Evolutionary conservation across 345 rosid genomes (phyloP).

Genomic region (Gossypium herbaceum): DNA sequence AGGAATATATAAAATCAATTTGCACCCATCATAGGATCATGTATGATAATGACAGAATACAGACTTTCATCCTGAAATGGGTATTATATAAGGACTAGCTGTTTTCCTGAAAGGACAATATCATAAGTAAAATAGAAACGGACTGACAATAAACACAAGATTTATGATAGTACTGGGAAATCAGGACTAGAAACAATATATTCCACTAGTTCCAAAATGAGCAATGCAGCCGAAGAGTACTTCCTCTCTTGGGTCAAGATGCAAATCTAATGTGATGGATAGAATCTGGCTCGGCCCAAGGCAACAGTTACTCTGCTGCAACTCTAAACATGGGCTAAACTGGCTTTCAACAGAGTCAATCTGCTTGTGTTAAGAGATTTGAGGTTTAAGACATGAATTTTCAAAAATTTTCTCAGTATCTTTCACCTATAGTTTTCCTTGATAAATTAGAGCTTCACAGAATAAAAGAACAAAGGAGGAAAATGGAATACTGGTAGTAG

Average conservation of each 20-base stretch:
- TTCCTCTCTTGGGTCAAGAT: background rate
- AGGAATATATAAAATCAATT: background rate
- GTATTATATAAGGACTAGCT: background rate
- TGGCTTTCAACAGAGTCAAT: background rate
- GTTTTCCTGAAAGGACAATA: background rate
- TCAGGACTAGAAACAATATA: background rate
- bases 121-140: background rate
- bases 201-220: background rate
- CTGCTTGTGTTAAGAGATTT: background rate
- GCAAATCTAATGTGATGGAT: conserved; percentile 1
- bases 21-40: background rate
- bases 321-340: background rate
- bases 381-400: background rate
- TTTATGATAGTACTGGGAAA: background rate
- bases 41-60: background rate
- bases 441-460: background rate
- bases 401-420: background rate
- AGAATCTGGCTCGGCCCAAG: background rate
- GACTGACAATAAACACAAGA: background rate
- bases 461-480: background rate
- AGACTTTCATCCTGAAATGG: background rate
- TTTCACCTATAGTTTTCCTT: background rate
- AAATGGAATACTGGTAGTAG: background rate
- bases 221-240: background rate
- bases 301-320: background rate